Evolutionary conservation across 805 yeast genomes (phyloP).

Genomic region (Candida palmyrensis): DNA sequence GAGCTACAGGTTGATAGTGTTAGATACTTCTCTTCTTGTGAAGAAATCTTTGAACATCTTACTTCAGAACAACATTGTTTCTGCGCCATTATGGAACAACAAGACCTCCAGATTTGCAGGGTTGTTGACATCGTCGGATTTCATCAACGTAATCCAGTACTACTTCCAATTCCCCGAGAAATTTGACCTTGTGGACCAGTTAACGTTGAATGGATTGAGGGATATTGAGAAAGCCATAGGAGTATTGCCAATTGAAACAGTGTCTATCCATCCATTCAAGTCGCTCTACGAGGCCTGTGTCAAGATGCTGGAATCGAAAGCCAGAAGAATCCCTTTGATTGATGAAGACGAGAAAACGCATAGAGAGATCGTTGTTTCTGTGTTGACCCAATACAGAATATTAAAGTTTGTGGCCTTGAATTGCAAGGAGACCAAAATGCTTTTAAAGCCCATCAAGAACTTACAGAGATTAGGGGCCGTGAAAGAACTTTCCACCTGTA

Average conservation of each 20-base stretch:
- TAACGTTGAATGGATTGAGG: constrained; percentile 78
- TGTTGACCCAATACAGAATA: constrained; percentile 92
- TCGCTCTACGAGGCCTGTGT: constrained; percentile 89
- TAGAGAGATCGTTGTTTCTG: constrained; percentile 91
- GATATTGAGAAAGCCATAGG: constrained; percentile 87
- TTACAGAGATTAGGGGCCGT: constrained; percentile 58
- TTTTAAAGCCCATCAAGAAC: constrained; percentile 69
- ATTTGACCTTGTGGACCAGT: constrained; percentile 79
- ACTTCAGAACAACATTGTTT: constrained; percentile 88
- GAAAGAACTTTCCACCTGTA: constrained; percentile 63
- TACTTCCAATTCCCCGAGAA: constrained; percentile 86
- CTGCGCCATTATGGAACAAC: constrained; percentile 96
- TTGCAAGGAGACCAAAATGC: constrained; percentile 87
- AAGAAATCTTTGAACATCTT: constrained; percentile 87
- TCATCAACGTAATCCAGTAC: constrained; percentile 91
- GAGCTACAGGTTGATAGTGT: constrained; percentile 83
- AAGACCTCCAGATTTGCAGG: constrained; percentile 89
- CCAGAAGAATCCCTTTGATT: constrained; percentile 89
- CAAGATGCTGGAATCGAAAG: constrained; percentile 81
- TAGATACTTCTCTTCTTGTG: constrained; percentile 86
- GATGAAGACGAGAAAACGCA: constrained; percentile 91
- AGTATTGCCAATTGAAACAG: constrained; percentile 79
- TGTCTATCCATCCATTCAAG: constrained; percentile 85
- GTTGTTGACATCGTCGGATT: constrained; percentile 83
- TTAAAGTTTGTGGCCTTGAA: constrained; percentile 92